phyloP scores from a whole-genome alignment of 257 asterid genomes.

The Fraxinus pennsylvanica region DNA sequence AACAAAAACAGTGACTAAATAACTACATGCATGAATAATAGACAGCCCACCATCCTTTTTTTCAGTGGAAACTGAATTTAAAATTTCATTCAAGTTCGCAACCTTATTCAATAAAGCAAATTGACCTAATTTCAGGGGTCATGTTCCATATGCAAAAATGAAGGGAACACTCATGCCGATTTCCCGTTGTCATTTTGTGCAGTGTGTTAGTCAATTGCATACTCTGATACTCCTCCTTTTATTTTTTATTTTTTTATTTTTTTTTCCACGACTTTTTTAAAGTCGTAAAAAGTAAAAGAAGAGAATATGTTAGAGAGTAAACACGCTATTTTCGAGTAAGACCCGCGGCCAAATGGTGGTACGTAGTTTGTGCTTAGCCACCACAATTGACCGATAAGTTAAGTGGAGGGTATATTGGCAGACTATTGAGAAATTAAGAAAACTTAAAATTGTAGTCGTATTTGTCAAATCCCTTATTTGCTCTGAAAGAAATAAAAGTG shows the following conservation, averaged over 20 bases:
- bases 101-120: not conserved
- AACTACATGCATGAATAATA: not conserved
- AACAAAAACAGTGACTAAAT: too few relatives aligned
- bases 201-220: not conserved
- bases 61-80: not conserved
- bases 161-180: not conserved
- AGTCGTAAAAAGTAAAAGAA: not conserved
- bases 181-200: not conserved
- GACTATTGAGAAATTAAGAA: not conserved
- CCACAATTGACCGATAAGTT: slow-evolving; percentile 10
- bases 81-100: not conserved
- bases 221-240: not conserved
- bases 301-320: too few relatives aligned
- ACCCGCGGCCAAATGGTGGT: too few relatives aligned
- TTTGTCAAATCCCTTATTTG: not conserved
- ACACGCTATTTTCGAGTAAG: too few relatives aligned
- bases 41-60: not conserved
- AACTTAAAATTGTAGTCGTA: not conserved
- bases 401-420: not conserved
- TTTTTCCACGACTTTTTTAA: not conserved
- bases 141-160: not conserved
- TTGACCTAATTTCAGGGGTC: not conserved
- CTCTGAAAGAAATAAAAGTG: not conserved
- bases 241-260: not conserved
- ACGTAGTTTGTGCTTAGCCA: not conserved